phyloP scores from a whole-genome alignment of 495 filamentous ascomycete genomes.

The Paragyromitra xinjiangensis region DNA sequence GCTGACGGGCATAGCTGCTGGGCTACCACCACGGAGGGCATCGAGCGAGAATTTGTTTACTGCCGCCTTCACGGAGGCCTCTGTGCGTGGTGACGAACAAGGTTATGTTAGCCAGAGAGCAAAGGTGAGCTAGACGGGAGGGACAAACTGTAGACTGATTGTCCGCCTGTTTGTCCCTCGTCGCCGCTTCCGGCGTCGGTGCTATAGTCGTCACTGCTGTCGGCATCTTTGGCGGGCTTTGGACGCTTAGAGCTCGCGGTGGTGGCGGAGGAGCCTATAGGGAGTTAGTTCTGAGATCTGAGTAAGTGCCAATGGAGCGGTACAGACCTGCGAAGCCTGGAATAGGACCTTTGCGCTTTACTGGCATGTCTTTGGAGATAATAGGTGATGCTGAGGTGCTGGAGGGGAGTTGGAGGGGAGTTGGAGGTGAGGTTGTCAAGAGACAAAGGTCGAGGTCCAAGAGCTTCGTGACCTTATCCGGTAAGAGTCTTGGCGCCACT shows the following conservation, averaged over 20 bases:
- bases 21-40: conserved; percentile 1
- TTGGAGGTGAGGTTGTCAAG: conserved; percentile 2
- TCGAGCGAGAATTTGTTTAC: conserved; percentile 57
- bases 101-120: conserved; percentile 23
- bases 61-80: conserved; percentile 44
- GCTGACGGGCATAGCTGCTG: not conserved
- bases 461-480: conserved; percentile 20
- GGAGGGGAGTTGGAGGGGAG: not conserved
- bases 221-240: conserved; percentile 46
- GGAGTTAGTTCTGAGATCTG: conserved; percentile 7
- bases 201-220: conserved; percentile 53
- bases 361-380: conserved; percentile 21
- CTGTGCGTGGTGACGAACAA: conserved; percentile 26
- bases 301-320: not conserved
- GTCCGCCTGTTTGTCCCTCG: conserved; percentile 52
- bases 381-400: not conserved
- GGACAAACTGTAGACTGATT: conserved; percentile 49
- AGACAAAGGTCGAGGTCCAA: not conserved
- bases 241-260: conserved; percentile 45
- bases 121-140: conserved; percentile 7
- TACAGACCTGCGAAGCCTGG: conserved; percentile 38
- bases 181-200: conserved; percentile 33
- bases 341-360: conserved; percentile 43
- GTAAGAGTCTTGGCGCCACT: conserved; percentile 12
- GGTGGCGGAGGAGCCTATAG: conserved; percentile 30